phyloP scores from a whole-genome alignment of 768 basidiomycete species.

The Boletellus ananas region DNA sequence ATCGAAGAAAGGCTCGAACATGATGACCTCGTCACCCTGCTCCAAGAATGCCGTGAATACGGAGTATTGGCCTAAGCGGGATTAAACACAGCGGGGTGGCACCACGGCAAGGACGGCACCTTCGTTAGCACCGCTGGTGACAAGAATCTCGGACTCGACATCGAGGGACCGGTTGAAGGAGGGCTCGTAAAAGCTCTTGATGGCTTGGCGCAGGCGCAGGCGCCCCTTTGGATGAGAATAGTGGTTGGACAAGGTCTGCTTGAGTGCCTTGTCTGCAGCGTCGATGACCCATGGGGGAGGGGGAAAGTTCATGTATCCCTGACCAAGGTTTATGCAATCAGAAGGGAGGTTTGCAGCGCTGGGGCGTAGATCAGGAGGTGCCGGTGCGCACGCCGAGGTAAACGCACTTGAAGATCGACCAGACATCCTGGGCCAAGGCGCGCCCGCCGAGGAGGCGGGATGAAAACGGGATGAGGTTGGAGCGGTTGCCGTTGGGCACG shows the following conservation, averaged over 20 bases:
- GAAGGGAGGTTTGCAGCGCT: constrained; percentile 85
- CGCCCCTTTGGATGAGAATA: constrained; percentile 92
- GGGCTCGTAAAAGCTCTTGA: constrained; percentile 75
- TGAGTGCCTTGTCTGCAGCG: constrained; percentile 68
- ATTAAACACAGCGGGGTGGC: constrained; percentile 1
- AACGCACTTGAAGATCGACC: constrained; percentile 83
- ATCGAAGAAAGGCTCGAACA: constrained; percentile 98
- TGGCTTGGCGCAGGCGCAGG: constrained; percentile 81
- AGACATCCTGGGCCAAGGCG: constrained; percentile 79
- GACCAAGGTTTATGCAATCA: constrained; percentile 95
- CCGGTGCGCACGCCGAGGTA: not conserved
- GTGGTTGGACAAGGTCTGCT: constrained; percentile 64
- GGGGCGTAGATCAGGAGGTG: constrained; percentile 8
- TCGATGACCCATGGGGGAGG: constrained; percentile 78
- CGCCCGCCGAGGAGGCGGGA: constrained; percentile 72
- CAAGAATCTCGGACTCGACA: constrained; percentile 83
- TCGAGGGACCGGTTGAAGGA: constrained; percentile 67
- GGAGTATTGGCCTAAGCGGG: constrained; percentile 72
- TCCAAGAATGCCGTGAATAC: constrained; percentile 91
- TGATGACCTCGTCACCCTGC: constrained; percentile 93
- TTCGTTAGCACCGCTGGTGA: constrained; percentile 97
- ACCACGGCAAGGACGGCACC: constrained; percentile 41
- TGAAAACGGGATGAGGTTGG: constrained; percentile 61
- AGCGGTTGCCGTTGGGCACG: constrained; percentile 32
- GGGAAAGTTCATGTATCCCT: constrained; percentile 90